Evolutionary conservation across 768 basidiomycete species (phyloP).

Genomic region (Suillus luteus): DNA sequence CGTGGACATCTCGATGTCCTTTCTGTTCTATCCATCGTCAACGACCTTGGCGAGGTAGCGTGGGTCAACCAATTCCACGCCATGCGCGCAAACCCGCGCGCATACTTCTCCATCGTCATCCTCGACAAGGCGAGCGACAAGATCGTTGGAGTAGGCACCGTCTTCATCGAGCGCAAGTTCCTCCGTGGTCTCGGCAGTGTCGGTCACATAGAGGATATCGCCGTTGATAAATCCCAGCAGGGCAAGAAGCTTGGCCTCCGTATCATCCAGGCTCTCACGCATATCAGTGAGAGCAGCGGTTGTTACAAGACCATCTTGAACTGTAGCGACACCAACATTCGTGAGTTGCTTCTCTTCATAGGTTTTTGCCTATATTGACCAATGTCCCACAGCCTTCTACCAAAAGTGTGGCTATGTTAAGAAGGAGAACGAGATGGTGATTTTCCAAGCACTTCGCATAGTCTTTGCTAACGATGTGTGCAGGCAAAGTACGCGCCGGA

Average conservation of each 20-base stretch:
- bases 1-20: slow-evolving; percentile 87
- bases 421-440: slow-evolving; percentile 94
- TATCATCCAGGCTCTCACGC: slow-evolving; percentile 83
- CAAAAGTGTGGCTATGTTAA: slow-evolving; percentile 91
- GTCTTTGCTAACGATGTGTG: slow-evolving; percentile 11
- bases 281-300: slow-evolving; percentile 76
- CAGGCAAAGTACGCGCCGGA: slow-evolving; percentile 64
- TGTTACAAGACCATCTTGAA: slow-evolving; percentile 98
- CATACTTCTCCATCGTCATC: slow-evolving; percentile 88
- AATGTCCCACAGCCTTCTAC: slow-evolving; percentile 75
- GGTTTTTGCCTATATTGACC: slow-evolving; percentile 8
- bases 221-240: slow-evolving; percentile 84
- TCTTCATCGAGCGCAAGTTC: slow-evolving; percentile 96
- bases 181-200: slow-evolving; percentile 80
- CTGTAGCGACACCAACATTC: slow-evolving; percentile 87
- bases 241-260: slow-evolving; percentile 90
- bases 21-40: slow-evolving; percentile 65
- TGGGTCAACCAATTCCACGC: slow-evolving; percentile 73
- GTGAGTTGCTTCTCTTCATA: slow-evolving; percentile 52
- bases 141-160: slow-evolving; percentile 80
- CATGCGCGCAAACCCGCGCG: slow-evolving; percentile 52
- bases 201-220: slow-evolving; percentile 98
- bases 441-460: slow-evolving; percentile 19
- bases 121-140: slow-evolving; percentile 70
- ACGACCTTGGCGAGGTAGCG: slow-evolving; percentile 63